Evolutionary conservation across 805 yeast genomes (phyloP).

Genomic region (Candida silvatica): DNA sequence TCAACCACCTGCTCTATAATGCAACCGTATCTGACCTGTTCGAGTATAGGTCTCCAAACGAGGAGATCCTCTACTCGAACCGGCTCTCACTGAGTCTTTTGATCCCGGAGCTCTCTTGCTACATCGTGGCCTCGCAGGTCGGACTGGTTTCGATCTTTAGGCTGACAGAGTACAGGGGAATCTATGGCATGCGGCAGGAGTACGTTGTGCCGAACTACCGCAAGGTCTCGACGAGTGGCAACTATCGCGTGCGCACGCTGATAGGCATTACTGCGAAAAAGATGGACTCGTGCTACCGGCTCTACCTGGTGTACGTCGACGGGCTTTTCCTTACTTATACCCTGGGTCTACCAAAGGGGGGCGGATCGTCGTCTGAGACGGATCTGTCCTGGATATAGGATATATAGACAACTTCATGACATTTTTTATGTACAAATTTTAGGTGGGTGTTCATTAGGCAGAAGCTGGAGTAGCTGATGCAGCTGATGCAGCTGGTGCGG

Average conservation of each 20-base stretch:
- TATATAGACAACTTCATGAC: neutral
- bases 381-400: conserved; percentile 2
- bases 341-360: conserved; percentile 1
- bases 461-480: too few relatives aligned
- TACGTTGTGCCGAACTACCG: conserved; percentile 25
- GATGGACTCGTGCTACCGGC: conserved; percentile 5
- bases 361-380: too few relatives aligned
- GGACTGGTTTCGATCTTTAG: conserved; percentile 36
- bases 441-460: too few relatives aligned
- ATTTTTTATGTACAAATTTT: too few relatives aligned
- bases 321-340: conserved; percentile 19
- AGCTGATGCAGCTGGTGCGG: conserved; percentile 1
- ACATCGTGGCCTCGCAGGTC: conserved; percentile 32
- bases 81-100: conserved; percentile 22
- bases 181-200: conserved; percentile 35
- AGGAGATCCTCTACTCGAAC: conserved; percentile 23
- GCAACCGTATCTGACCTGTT: conserved; percentile 37
- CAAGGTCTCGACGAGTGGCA: neutral
- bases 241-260: neutral
- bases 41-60: conserved; percentile 24
- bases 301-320: conserved; percentile 19
- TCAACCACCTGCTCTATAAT: conserved; percentile 37
- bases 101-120: conserved; percentile 32
- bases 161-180: conserved; percentile 32
- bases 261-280: conserved; percentile 9